A percentile compares a stretch with the other conserved stretches of the same genome.
phyloP scores from a whole-genome alignment of 176 grass and related monocot species.

The bread wheat (Triticum aestivum) region IWGSC_CS_RefSeq_v2.1 NC_057803.1:211037086-211037585 shows the following conservation, averaged over 20 bases:
- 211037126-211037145: too few species aligned
- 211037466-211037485: conserved; percentile 93
- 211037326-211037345: neutral
- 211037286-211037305: neutral
- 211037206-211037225: too few species aligned
- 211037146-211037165: too few species aligned
- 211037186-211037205: too few species aligned
- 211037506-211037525: conserved; percentile 92
- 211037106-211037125: too few species aligned
- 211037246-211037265: too few species aligned
- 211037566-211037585: conserved; percentile 13
- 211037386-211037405: neutral
- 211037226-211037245: too few species aligned
- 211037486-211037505: conserved; percentile 81
- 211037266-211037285: too few species aligned
- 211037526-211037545: conserved; percentile 84
- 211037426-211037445: conserved; percentile 81
- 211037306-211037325: conserved; percentile 16
- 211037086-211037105: too few species aligned
- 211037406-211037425: conserved; percentile 13
- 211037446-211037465: conserved; percentile 80
- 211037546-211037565: conserved; percentile 74
- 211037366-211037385: conserved; percentile 11
- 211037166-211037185: too few species aligned
- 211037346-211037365: conserved; percentile 14